Conservation (phyloP, 768 basidiomycete genomes). For the Collybia sordida region DNA sequence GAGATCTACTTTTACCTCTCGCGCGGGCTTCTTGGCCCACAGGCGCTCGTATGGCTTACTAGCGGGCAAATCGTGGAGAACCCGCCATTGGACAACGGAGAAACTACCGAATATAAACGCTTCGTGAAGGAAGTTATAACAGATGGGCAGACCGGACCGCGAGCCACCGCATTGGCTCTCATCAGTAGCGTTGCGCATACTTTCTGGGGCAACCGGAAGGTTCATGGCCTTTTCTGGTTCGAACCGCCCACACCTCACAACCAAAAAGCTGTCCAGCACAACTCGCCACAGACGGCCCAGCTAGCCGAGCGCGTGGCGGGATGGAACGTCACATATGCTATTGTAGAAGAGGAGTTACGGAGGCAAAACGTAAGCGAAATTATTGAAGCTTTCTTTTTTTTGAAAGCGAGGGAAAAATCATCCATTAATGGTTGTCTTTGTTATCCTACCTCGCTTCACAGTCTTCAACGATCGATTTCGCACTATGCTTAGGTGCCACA, state of each 20-base stretch:
- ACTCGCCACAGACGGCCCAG: slow-evolving; percentile 76
- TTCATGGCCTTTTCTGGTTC: slow-evolving; percentile 77
- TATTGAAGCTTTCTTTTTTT: slow-evolving; percentile 5
- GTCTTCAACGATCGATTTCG: slow-evolving; percentile 98
- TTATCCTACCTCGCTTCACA: slow-evolving; percentile 26
- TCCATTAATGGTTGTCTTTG: slow-evolving; percentile 22
- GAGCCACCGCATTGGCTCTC: slow-evolving; percentile 88
- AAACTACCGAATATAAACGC: slow-evolving; percentile 90
- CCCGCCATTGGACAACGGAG: slow-evolving; percentile 91
- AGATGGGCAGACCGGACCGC: slow-evolving; percentile 90
- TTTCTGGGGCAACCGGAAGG: slow-evolving; percentile 79
- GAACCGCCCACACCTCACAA: slow-evolving; percentile 52
- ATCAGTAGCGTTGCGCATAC: slow-evolving; percentile 76
- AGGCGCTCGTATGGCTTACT: slow-evolving; percentile 93
- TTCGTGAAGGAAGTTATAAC: slow-evolving; percentile 97
- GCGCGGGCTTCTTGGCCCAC: slow-evolving; percentile 85
- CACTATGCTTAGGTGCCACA: slow-evolving; percentile 91
- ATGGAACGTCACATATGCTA: slow-evolving; percentile 84
- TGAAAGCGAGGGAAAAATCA: slow-evolving; percentile 17
- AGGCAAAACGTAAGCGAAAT: slow-evolving; percentile 83
- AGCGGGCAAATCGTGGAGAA: slow-evolving; percentile 82
- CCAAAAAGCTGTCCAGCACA: slow-evolving; percentile 67
- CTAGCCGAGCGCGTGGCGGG: slow-evolving; percentile 84
- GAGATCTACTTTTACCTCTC: slow-evolving; percentile 97
- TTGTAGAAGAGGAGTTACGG: slow-evolving; percentile 93